Evolutionary conservation across 306 rosid genomes (phyloP).

Genomic region (Lupinus albus): DNA sequence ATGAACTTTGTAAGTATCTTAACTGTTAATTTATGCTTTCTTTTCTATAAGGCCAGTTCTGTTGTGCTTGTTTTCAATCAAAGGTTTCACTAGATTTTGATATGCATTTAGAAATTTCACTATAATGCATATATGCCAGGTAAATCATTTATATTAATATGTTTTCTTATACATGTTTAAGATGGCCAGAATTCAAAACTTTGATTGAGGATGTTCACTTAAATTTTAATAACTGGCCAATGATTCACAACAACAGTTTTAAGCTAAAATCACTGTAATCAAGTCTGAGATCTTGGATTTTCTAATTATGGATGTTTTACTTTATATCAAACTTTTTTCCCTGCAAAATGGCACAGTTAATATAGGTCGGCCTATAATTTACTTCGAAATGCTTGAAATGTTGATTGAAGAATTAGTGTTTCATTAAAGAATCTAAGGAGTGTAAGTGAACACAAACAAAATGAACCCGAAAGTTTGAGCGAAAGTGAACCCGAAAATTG

Average conservation of each 20-base stretch:
- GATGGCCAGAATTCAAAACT: conserved; percentile 15
- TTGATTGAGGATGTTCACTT: conserved; percentile 1
- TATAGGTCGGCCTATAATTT: not conserved
- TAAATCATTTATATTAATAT: conserved; percentile 5
- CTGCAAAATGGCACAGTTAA: not conserved
- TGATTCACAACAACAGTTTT: conserved; percentile 1
- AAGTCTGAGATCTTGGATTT: not conserved
- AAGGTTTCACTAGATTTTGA: not conserved
- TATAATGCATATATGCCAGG: conserved; percentile 9
- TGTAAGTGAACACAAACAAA: not conserved
- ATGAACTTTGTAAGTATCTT: conserved; percentile 68
- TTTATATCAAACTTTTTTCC: conserved; percentile 13
- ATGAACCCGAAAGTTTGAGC: too few relatives aligned
- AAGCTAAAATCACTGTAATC: conserved; percentile 3
- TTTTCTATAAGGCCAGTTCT: conserved; percentile 15
- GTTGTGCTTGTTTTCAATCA: conserved; percentile 16
- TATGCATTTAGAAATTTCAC: conserved; percentile 28
- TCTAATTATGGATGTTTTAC: conserved; percentile 13
- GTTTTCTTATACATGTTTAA: not conserved
- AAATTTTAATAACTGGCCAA: not conserved
- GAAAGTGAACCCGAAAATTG: too few relatives aligned
- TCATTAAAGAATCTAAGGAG: not conserved
- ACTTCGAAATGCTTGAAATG: not conserved
- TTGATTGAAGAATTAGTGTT: not conserved
- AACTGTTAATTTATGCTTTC: conserved; percentile 19